Evolutionary conservation across 108 stramenopile genomes (phyloP).

Genomic region (Skeletonema grethae): DNA sequence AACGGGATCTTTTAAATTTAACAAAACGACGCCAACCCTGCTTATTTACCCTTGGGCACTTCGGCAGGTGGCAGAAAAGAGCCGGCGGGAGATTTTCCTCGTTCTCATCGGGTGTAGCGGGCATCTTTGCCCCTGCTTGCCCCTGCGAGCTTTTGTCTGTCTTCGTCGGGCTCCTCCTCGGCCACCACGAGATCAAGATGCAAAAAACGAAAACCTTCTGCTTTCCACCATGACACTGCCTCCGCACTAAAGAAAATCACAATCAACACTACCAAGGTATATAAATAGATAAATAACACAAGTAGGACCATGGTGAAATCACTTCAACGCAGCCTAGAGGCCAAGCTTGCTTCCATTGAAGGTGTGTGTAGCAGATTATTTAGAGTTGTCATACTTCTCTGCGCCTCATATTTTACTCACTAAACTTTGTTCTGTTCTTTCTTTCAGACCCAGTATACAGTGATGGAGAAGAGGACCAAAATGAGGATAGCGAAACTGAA

Average conservation of each 20-base stretch:
- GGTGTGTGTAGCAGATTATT: constrained; percentile 39
- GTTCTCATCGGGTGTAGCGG: too few species aligned
- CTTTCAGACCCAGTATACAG: constrained; percentile 63
- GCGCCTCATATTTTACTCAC: background rate
- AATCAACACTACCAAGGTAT: background rate
- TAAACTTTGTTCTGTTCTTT: background rate
- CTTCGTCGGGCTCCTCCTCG: too few species aligned
- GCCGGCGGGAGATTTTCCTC: too few species aligned
- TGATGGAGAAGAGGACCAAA: constrained; percentile 51
- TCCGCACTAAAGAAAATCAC: background rate
- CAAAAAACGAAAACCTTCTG: background rate
- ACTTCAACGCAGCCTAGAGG: constrained; percentile 67
- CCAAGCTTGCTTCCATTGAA: constrained; percentile 68
- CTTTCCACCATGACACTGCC: too few species aligned
- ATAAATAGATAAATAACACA: background rate
- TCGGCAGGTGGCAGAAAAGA: too few species aligned
- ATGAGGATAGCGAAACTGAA: constrained; percentile 40
- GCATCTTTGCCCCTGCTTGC: too few species aligned
- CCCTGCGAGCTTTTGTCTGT: too few species aligned
- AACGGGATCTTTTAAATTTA: too few species aligned
- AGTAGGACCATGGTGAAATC: constrained; percentile 64
- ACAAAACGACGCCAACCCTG: too few species aligned
- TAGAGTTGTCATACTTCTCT: background rate
- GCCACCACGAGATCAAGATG: background rate
- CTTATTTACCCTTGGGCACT: too few species aligned